A percentile compares a stretch with the other conserved stretches of the same genome.
phyloP scores from a whole-genome alignment of 371 early-diverging fungal genomes.

The Mortierella sp. region DNA sequence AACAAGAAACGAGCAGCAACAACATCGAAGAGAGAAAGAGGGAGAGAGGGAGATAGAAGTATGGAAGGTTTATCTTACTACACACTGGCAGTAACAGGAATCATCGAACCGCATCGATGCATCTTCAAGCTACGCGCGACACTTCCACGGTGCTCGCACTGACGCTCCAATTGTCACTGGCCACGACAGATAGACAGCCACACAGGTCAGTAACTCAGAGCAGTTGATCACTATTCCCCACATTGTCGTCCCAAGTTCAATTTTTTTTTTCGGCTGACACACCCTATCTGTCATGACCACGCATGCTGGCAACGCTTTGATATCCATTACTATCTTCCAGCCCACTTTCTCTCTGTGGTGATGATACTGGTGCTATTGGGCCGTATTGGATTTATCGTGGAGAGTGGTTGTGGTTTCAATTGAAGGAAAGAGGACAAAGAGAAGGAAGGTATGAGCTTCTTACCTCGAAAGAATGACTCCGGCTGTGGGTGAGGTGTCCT shows the following conservation, averaged over 20 bases:
- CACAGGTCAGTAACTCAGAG: neutral
- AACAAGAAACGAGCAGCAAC: neutral
- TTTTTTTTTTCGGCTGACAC: neutral
- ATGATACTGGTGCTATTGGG: neutral
- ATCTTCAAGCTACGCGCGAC: neutral
- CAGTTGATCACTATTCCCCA: neutral
- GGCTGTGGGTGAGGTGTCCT: constrained; percentile 26
- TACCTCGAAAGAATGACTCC: constrained; percentile 42
- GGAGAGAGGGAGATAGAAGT: neutral
- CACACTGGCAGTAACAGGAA: neutral
- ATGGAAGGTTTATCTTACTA: constrained; percentile 5
- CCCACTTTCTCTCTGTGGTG: neutral
- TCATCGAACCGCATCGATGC: neutral
- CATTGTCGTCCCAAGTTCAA: neutral
- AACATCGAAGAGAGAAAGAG: neutral
- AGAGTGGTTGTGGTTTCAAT: neutral
- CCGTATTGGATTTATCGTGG: neutral
- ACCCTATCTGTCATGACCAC: neutral
- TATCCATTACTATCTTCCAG: neutral
- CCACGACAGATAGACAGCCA: neutral
- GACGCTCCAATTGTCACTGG: neutral
- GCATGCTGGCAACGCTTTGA: neutral
- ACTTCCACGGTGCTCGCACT: neutral
- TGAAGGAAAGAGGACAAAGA: neutral
- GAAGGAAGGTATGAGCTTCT: neutral